phyloP scores from a whole-genome alignment of 768 basidiomycete genomes.

The Russula griseocarnosa region DNA sequence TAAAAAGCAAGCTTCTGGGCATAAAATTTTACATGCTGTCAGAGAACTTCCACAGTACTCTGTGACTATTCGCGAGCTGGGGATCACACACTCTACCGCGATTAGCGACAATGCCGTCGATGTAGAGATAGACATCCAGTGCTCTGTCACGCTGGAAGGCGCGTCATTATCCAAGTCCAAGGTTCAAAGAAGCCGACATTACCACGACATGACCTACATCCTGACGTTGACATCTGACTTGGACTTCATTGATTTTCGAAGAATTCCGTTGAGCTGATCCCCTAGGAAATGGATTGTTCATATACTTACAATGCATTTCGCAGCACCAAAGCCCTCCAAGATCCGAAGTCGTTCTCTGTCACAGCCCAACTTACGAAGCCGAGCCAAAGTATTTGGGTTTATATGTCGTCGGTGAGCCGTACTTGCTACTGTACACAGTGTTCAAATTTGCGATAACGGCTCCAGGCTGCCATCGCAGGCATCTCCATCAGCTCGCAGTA shows the following conservation, averaged over 20 bases:
- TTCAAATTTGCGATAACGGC: conserved; percentile 17
- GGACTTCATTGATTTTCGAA: conserved; percentile 72
- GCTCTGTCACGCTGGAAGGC: conserved; percentile 44
- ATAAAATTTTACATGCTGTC: conserved; percentile 57
- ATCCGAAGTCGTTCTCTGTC: conserved; percentile 57
- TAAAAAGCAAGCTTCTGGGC: conserved; percentile 39
- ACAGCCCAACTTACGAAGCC: conserved; percentile 62
- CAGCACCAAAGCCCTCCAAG: conserved; percentile 67
- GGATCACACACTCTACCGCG: conserved; percentile 40
- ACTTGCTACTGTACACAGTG: conserved; percentile 40
- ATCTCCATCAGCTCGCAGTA: conserved; percentile 49
- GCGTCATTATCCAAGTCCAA: conserved; percentile 32
- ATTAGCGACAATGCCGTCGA: conserved; percentile 47
- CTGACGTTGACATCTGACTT: conserved; percentile 72
- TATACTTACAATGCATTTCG: background rate
- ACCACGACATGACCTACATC: conserved; percentile 62
- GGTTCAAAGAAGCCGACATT: conserved; percentile 46
- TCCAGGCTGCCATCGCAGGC: conserved; percentile 68
- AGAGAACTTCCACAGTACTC: conserved; percentile 64
- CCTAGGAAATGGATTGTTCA: background rate
- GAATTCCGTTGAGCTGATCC: conserved; percentile 53
- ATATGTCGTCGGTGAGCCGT: conserved; percentile 47
- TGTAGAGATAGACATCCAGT: conserved; percentile 54
- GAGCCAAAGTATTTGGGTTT: conserved; percentile 47
- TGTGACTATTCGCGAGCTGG: conserved; percentile 48